phyloP scores from a whole-genome alignment of 2,329 filamentous ascomycete genomes.

The Colletotrichum sp. region DNA sequence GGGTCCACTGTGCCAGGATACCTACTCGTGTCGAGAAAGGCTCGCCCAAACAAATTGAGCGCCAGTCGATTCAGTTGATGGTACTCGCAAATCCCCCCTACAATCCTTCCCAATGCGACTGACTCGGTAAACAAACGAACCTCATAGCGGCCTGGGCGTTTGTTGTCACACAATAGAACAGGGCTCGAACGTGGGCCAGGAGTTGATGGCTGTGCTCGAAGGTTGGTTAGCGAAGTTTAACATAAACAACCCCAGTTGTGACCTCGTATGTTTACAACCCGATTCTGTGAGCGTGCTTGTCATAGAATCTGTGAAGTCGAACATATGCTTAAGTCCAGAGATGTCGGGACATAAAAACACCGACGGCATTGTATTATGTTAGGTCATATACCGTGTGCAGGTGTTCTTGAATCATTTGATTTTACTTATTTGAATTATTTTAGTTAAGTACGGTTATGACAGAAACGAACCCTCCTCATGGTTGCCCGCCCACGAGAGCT shows the following conservation, averaged over 20 bases:
- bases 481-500: not conserved
- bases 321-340: not conserved
- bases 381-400: not conserved
- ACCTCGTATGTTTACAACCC: not conserved
- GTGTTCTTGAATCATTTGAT: not conserved
- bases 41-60: not conserved
- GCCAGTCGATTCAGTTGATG: not conserved
- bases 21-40: not conserved
- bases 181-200: not conserved
- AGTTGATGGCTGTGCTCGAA: not conserved
- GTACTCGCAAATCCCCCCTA: not conserved
- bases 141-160: not conserved
- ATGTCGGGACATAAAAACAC: not conserved
- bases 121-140: not conserved
- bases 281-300: not conserved
- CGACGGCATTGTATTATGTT: not conserved
- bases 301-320: not conserved
- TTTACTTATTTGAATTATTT: not conserved
- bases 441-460: not conserved
- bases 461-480: not conserved
- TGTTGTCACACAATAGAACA: not conserved
- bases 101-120: not conserved
- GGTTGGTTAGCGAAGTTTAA: not conserved
- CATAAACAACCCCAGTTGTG: not conserved
- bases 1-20: not conserved